Evolutionary conservation across 2,329 filamentous ascomycete species (phyloP).

Genomic region (Rutstroemia sydowiana): DNA sequence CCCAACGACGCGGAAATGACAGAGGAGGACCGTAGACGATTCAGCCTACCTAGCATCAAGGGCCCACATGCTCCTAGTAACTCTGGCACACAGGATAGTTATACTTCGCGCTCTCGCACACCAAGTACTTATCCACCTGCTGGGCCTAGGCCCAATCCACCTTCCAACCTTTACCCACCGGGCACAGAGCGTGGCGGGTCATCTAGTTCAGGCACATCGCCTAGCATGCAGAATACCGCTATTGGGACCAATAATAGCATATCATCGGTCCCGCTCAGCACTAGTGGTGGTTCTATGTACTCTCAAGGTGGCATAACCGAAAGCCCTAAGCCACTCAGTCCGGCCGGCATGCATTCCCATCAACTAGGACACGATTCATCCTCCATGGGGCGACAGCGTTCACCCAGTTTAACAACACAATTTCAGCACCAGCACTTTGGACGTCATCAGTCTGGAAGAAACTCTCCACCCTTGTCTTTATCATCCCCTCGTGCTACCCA

Average conservation of each 20-base stretch:
- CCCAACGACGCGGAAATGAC: slow-evolving; percentile 54
- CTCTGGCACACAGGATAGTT: slow-evolving; percentile 27
- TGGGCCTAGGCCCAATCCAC: slow-evolving; percentile 42
- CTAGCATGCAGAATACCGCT: slow-evolving; percentile 35
- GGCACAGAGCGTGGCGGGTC: slow-evolving; percentile 44
- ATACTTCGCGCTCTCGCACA: slow-evolving; percentile 55
- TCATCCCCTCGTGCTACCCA: slow-evolving; percentile 26
- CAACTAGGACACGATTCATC: slow-evolving; percentile 46
- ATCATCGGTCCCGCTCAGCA: slow-evolving; percentile 40
- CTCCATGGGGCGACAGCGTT: slow-evolving; percentile 49
- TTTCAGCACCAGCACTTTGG: slow-evolving; percentile 57
- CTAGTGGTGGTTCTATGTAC: slow-evolving; percentile 48
- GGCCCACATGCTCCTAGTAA: slow-evolving; percentile 56
- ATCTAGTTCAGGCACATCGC: slow-evolving; percentile 47
- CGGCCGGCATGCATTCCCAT: slow-evolving; percentile 42
- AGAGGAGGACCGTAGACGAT: slow-evolving; percentile 52
- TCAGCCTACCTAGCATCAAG: slow-evolving; percentile 70
- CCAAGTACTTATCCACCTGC: slow-evolving; percentile 73
- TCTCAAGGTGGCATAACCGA: slow-evolving; percentile 70
- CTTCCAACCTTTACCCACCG: slow-evolving; percentile 55
- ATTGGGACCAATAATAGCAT: slow-evolving; percentile 40
- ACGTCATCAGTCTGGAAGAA: slow-evolving; percentile 49
- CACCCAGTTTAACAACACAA: slow-evolving; percentile 58
- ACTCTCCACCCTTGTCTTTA: slow-evolving; percentile 35
- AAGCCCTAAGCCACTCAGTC: slow-evolving; percentile 77